Percentiles rank a stretch among this genome's conserved stretches.
Evolutionary conservation across 768 basidiomycete genomes (phyloP).

Genomic region (Xanthoconium stramineum): DNA sequence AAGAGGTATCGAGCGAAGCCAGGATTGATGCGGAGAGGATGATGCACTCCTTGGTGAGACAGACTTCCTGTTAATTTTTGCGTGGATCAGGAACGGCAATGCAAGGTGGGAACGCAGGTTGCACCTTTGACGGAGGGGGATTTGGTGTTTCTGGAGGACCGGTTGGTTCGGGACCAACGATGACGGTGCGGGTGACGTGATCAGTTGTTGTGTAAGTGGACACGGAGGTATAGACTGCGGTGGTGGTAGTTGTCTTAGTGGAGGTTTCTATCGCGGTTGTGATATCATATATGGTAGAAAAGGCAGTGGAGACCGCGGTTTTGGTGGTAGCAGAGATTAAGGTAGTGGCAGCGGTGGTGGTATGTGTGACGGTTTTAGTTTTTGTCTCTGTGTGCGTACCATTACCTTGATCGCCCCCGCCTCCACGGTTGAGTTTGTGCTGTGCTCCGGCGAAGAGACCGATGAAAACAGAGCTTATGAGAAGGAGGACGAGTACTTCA

Average conservation of each 20-base stretch:
- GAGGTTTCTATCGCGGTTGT: constrained; percentile 40
- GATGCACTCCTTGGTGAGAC: constrained; percentile 78
- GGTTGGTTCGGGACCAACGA: constrained; percentile 38
- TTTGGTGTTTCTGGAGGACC: constrained; percentile 51
- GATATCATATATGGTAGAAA: constrained; percentile 32
- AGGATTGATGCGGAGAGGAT: constrained; percentile 79
- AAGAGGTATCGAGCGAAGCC: constrained; percentile 69
- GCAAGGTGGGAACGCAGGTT: not conserved
- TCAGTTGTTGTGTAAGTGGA: constrained; percentile 39
- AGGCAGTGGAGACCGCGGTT: constrained; percentile 33
- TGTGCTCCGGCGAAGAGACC: constrained; percentile 91
- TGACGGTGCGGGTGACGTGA: constrained; percentile 38
- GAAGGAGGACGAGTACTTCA: constrained; percentile 69
- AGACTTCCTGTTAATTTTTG: constrained; percentile 48
- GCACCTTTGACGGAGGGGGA: constrained; percentile 55
- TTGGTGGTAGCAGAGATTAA: constrained; percentile 29
- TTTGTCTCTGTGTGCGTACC: constrained; percentile 33
- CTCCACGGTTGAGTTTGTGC: constrained; percentile 56
- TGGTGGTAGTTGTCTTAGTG: constrained; percentile 38
- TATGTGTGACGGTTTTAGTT: constrained; percentile 32
- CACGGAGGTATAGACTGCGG: constrained; percentile 35
- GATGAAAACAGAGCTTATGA: constrained; percentile 84
- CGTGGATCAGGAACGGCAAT: not conserved
- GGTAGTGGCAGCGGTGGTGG: constrained; percentile 30
- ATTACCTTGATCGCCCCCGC: constrained; percentile 29